Evolutionary conservation across 192 early-diverging fungal genomes (phyloP).

Genomic region (Powellomyces hirtus): DNA sequence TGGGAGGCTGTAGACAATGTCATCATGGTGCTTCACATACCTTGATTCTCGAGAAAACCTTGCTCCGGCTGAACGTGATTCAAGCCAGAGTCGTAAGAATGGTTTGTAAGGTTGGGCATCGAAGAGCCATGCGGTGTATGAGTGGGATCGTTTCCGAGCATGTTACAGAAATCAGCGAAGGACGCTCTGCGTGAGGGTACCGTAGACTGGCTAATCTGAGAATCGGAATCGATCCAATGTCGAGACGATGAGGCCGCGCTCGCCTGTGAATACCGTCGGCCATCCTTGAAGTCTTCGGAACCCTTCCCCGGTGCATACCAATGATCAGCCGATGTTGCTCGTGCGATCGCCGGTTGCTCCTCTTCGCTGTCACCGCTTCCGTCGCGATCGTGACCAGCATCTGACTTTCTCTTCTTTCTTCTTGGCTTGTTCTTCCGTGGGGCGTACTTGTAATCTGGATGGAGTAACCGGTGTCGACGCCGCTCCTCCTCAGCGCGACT

Average conservation of each 20-base stretch:
- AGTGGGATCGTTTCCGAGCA: background rate
- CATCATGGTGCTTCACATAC: background rate
- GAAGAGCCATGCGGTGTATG: too few relatives aligned
- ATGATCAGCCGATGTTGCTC: background rate
- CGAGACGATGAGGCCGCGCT: background rate
- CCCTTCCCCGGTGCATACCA: background rate
- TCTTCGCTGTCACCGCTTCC: background rate
- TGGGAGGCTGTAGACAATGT: background rate
- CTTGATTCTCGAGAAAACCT: background rate
- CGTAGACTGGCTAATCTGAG: background rate
- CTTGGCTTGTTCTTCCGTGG: constrained; percentile 42
- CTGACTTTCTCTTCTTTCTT: background rate
- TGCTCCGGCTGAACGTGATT: background rate
- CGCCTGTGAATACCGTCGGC: background rate
- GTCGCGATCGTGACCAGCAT: background rate
- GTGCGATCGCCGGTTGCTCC: background rate
- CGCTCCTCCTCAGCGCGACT: constrained; percentile 52
- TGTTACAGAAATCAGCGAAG: background rate
- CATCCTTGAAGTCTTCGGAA: background rate
- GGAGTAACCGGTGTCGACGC: constrained; percentile 45
- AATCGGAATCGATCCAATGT: background rate
- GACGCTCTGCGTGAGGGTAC: background rate
- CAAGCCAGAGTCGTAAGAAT: too few relatives aligned
- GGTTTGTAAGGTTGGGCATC: too few relatives aligned
- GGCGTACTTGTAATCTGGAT: constrained; percentile 62